Evolutionary conservation across 441 rosid genomes (phyloP).

Genomic region (Euphorbia celastroides): DNA sequence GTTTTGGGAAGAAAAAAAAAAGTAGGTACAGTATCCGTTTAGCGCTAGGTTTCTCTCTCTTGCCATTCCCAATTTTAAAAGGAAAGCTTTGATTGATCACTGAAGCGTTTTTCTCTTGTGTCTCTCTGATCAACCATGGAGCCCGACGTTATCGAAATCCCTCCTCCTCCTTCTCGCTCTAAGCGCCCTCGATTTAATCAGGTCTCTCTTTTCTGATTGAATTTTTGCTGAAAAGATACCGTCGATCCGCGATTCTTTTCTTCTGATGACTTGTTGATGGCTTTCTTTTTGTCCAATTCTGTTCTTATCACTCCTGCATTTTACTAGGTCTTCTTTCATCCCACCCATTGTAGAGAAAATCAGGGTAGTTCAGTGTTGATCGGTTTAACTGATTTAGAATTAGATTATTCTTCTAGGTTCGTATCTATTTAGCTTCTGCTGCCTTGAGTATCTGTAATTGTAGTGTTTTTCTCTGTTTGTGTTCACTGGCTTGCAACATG

Average conservation of each 20-base stretch:
- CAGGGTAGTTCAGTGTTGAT: background rate
- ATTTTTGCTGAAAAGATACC: background rate
- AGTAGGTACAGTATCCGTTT: background rate
- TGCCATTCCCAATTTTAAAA: background rate
- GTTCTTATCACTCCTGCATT: background rate
- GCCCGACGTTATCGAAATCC: conserved; percentile 49
- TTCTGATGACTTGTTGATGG: background rate
- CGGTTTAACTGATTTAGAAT: background rate
- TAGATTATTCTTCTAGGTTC: background rate
- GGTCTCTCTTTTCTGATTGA: conserved; percentile 33
- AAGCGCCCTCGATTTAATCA: conserved; percentile 31
- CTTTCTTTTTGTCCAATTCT: background rate
- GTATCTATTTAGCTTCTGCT: no score
- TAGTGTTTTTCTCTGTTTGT: background rate
- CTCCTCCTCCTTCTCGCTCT: conserved; percentile 33
- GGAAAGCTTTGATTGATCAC: conserved; percentile 2
- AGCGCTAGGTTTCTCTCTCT: background rate
- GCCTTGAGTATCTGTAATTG: background rate
- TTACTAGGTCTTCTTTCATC: no score
- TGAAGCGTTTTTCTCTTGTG: background rate
- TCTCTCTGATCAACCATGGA: conserved; percentile 38
- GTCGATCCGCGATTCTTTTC: background rate
- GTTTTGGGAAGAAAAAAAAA: no score
- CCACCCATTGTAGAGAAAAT: background rate
- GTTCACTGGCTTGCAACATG: background rate